phyloP scores from a whole-genome alignment of 164 flowering plant genomes.

The Kalanchoe fedtschenkoi region DNA sequence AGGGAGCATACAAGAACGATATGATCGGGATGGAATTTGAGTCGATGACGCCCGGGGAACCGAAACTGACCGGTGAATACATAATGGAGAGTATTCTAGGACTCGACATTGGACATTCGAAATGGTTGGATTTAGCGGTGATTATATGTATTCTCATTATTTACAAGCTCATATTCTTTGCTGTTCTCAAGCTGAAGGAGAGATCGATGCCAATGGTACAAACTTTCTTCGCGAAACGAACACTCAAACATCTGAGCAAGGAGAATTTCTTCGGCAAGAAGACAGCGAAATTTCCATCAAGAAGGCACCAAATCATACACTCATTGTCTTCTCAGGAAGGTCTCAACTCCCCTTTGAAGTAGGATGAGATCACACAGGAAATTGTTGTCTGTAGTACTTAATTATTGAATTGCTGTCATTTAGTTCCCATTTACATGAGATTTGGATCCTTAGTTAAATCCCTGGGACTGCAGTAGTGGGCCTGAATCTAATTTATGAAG shows the following conservation, averaged over 20 bases:
- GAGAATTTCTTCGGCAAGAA: slow-evolving; percentile 36
- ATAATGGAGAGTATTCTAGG: slow-evolving; percentile 29
- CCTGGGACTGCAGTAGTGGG: no score
- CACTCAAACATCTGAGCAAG: slow-evolving; percentile 32
- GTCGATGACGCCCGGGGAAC: slow-evolving; percentile 38
- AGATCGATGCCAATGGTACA: slow-evolving; percentile 35
- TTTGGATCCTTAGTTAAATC: no score
- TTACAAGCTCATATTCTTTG: slow-evolving; percentile 49
- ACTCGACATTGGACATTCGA: slow-evolving; percentile 30
- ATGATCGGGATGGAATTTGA: slow-evolving; percentile 56
- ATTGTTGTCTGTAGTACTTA: no score
- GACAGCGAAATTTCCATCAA: slow-evolving; percentile 20
- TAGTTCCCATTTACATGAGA: no score
- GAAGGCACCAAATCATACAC: slow-evolving; percentile 23
- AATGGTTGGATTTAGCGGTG: slow-evolving; percentile 64
- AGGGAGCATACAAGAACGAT: slow-evolving; percentile 74
- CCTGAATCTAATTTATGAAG: no score
- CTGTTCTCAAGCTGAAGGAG: slow-evolving; percentile 54
- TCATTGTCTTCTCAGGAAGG: slow-evolving; percentile 64
- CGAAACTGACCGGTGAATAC: slow-evolving; percentile 42
- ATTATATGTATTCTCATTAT: slow-evolving; percentile 26
- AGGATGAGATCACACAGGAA: no score
- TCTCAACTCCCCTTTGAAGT: slow-evolving; percentile 47
- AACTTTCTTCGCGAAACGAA: slow-evolving; percentile 30
- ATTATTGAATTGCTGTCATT: no score